These are phyloP conservation scores for Fragaria vesca DNA, from an alignment of 306 rosid genomes.

Conservation along the genomic window DNA sequence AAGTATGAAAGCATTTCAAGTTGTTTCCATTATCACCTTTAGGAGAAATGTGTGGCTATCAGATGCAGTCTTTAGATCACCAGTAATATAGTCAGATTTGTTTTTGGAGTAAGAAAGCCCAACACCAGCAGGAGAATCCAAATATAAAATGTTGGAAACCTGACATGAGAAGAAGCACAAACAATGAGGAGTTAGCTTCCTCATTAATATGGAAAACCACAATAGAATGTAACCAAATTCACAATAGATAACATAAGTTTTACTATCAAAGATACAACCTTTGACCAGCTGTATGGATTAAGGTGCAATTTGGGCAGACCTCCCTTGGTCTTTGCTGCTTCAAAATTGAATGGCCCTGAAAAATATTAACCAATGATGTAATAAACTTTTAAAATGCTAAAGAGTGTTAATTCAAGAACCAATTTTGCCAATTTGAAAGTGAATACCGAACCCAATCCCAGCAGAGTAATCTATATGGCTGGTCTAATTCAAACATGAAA, in stretches of 20 bases:
- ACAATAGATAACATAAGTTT: constrained; percentile 1
- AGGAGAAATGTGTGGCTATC: constrained; percentile 82
- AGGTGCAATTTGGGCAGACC: constrained; percentile 63
- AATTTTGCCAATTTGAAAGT: background rate
- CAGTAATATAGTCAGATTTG: constrained; percentile 60
- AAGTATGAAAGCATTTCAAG: background rate
- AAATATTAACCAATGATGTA: constrained; percentile 2
- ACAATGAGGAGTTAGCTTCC: background rate
- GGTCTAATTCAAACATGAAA: background rate
- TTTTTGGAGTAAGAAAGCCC: constrained; percentile 81
- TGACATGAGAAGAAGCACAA: constrained; percentile 28
- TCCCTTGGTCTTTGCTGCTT: constrained; percentile 51
- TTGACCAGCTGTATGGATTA: constrained; percentile 93
- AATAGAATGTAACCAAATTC: background rate
- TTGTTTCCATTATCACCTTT: constrained; percentile 51
- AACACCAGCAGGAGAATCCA: constrained; percentile 99
- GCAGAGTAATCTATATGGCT: background rate
- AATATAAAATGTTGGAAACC: constrained; percentile 84
- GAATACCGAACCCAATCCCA: background rate
- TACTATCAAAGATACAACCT: constrained; percentile 43
- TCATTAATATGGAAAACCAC: background rate
- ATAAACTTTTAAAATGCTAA: background rate
- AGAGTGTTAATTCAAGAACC: background rate
- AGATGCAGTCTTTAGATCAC: constrained; percentile 76
- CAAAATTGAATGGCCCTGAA: constrained; percentile 92